Conservation (phyloP, 441 rosid genomes). For the Gossypium trilobum region DNA sequence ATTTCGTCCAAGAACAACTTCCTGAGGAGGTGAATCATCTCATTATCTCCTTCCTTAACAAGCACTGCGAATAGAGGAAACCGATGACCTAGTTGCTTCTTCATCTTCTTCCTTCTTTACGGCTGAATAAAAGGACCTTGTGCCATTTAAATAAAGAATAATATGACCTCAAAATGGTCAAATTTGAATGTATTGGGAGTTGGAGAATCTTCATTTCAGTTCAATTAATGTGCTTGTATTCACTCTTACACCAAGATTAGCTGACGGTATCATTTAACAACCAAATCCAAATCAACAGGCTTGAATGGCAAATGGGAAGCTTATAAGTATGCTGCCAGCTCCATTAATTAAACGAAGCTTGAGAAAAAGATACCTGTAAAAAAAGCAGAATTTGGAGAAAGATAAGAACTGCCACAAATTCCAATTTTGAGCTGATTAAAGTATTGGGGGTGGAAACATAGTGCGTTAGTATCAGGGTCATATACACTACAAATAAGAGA, state of each 20-base stretch:
- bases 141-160: neutral
- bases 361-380: neutral
- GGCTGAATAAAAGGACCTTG: neutral
- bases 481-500: neutral
- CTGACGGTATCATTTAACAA: neutral
- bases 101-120: neutral
- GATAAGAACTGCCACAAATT: neutral
- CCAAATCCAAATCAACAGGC: neutral
- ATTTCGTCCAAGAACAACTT: slow-evolving; percentile 51
- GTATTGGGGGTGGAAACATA: neutral
- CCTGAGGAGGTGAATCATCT: slow-evolving; percentile 46
- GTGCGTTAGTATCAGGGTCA: neutral
- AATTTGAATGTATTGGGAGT: neutral
- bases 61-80: slow-evolving; percentile 8
- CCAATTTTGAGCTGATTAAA: neutral
- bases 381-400: neutral
- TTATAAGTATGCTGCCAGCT: neutral
- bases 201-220: neutral
- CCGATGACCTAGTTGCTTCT: neutral
- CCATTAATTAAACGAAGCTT: neutral
- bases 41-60: slow-evolving; percentile 34
- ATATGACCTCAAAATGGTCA: neutral
- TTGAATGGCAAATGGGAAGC: neutral
- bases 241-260: neutral
- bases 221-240: neutral